A percentile compares a stretch with the other conserved stretches of the same genome.
phyloP scores from a whole-genome alignment of 2,329 filamentous ascomycete genomes.

The Canariomyces notabilis region DNA sequence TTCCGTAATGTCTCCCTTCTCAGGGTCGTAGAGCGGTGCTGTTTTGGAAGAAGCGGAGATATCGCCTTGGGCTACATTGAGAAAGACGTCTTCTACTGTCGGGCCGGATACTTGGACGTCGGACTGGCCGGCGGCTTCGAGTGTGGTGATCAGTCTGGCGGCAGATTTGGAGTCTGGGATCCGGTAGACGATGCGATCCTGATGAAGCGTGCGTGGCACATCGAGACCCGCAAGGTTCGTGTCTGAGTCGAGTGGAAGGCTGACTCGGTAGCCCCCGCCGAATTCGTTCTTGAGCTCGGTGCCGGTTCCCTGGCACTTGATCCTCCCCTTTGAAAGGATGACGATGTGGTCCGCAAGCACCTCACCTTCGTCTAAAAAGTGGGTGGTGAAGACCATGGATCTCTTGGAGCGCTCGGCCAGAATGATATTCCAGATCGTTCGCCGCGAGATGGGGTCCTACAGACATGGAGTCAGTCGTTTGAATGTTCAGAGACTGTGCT shows the following conservation, averaged over 20 bases:
- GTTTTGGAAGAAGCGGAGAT: background rate
- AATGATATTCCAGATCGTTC: constrained; percentile 67
- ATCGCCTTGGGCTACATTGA: constrained; percentile 26
- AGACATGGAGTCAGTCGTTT: background rate
- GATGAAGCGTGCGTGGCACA: constrained; percentile 44
- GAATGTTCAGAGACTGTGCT: background rate
- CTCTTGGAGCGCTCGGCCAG: constrained; percentile 56
- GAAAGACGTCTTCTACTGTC: constrained; percentile 32
- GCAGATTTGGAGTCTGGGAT: constrained; percentile 36
- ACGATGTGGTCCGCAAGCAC: constrained; percentile 63
- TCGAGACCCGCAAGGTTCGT: constrained; percentile 28
- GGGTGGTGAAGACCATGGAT: constrained; percentile 63
- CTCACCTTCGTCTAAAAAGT: constrained; percentile 67
- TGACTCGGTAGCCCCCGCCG: constrained; percentile 60
- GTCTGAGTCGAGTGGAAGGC: constrained; percentile 25
- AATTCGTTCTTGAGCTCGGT: constrained; percentile 59
- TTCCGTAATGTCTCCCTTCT: background rate
- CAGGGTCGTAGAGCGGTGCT: background rate
- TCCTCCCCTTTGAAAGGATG: constrained; percentile 57
- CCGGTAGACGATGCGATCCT: constrained; percentile 52
- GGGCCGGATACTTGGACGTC: constrained; percentile 30
- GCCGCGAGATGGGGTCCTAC: constrained; percentile 56
- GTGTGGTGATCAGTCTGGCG: constrained; percentile 32
- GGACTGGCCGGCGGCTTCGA: constrained; percentile 45
- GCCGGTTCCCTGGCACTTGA: constrained; percentile 58